phyloP scores from a whole-genome alignment of 2,329 filamentous ascomycete genomes.

The Phaeoacremonium minimum region DNA sequence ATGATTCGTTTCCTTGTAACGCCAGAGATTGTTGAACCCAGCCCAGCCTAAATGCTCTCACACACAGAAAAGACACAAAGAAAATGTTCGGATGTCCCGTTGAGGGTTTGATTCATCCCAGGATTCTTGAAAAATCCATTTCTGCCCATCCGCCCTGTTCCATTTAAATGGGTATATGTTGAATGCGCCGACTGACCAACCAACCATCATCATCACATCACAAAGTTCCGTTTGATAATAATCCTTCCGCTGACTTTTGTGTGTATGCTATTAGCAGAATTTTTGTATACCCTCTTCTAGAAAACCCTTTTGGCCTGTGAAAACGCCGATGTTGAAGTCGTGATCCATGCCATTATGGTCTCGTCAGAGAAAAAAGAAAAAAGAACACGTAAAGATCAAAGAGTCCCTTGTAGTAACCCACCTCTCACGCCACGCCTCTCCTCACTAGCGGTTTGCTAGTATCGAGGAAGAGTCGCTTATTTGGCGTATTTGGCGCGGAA shows the following conservation, averaged over 20 bases:
- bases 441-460: constrained; percentile 18
- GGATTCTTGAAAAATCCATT: constrained; percentile 5
- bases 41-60: no score
- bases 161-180: constrained; percentile 13
- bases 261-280: not conserved
- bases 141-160: constrained; percentile 11
- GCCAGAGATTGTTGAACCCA: not conserved
- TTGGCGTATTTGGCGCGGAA: constrained; percentile 87
- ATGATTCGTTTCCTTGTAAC: not conserved
- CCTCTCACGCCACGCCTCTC: no score
- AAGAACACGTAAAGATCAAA: constrained; percentile 4
- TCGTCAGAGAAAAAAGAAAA: constrained; percentile 4
- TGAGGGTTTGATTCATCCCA: constrained; percentile 10
- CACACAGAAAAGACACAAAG: no score
- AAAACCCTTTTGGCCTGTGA: constrained; percentile 6
- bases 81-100: constrained; percentile 11
- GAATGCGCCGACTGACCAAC: constrained; percentile 10
- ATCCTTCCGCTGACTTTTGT: constrained; percentile 3
- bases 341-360: constrained; percentile 14
- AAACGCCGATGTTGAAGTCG: constrained; percentile 60
- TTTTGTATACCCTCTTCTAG: constrained; percentile 8
- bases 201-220: constrained; percentile 6
- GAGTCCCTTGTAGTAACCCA: constrained; percentile 7
- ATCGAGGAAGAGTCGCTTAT: constrained; percentile 30
- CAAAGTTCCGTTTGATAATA: constrained; percentile 12